Base-by-base conservation (phyloP, 108 stramenopile species). In the Pelagomonas calceolata region DNA sequence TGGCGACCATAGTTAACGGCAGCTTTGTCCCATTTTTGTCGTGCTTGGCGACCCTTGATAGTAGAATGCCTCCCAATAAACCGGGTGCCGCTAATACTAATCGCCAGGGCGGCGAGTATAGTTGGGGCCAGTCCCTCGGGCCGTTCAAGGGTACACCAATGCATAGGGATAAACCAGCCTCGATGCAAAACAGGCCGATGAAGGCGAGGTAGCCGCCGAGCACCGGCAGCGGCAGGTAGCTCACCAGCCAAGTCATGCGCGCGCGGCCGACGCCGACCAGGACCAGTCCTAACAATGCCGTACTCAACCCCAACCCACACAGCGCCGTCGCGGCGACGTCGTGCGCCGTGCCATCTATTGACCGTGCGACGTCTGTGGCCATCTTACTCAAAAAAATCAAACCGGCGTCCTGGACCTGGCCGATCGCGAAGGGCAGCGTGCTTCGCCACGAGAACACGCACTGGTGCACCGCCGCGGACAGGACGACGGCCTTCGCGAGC, bases 351-450 rank as follows among this genome's bases (percentile, higher is more conserved):
- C 83, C 80, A 63, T 73, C 73, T 67, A 91, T 85, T 26, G 78
- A 76, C 30, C 64, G 44, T 26, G 90, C 94, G 67, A 96, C 83
- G 63, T 82, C 73, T 26, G 70, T 70, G 0, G 95, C 92, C 86
- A 98, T 98, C 66, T 81, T 79, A 37, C 85, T 81, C 63, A 98
- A 80, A 78, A 98, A 98, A 73, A 98, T 98, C 36, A 98, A 81
- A 4, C 97, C 95, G 16, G 97, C 97, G 80, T 98, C 97, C 80
- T 97, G 96, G 0, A 97, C 96, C 71, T 90, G 89, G 29, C 97
- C 95, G 31, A 96, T 91, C 12, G 95, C 94, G 77, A 95, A 98
- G 30, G 92, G 91, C 29, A 98, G 76, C 15, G 86, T 80, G 66
- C 85, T 86, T 34, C 92, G 76, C 21, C 88, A 69, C 18, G 88